phyloP scores from a whole-genome alignment of 306 rosid species.

The Sindora glabra region DNA sequence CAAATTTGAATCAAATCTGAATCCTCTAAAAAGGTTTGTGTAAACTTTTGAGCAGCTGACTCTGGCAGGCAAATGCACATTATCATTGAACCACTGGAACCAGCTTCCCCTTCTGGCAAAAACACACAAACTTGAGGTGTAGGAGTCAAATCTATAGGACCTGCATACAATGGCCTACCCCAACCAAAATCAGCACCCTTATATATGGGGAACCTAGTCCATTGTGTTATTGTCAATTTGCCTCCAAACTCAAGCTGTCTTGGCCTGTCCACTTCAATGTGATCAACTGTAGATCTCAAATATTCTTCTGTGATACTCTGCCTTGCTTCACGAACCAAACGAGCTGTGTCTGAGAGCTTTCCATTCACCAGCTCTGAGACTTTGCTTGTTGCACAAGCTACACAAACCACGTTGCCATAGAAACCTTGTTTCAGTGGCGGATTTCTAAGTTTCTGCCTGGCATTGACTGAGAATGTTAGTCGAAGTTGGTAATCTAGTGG shows the following conservation, averaged over 20 bases:
- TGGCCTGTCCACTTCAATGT: slow-evolving; percentile 55
- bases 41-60: slow-evolving; percentile 45
- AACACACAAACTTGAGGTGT: slow-evolving; percentile 91
- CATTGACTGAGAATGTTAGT: slow-evolving; percentile 73
- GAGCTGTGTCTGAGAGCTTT: slow-evolving; percentile 34
- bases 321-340: slow-evolving; percentile 56
- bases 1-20: slow-evolving; percentile 8
- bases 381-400: slow-evolving; percentile 55
- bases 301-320: slow-evolving; percentile 61
- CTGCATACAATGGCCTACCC: slow-evolving; percentile 82
- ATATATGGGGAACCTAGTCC: slow-evolving; percentile 84
- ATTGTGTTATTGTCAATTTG: slow-evolving; percentile 76
- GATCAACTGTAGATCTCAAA: slow-evolving; percentile 75
- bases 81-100: slow-evolving; percentile 44
- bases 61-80: slow-evolving; percentile 88
- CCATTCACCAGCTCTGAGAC: slow-evolving; percentile 50
- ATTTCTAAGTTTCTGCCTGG: slow-evolving; percentile 47
- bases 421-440: slow-evolving; percentile 64
- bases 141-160: slow-evolving; percentile 84
- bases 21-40: slow-evolving; percentile 28
- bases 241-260: slow-evolving; percentile 79
- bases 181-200: slow-evolving; percentile 81
- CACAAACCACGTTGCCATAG: slow-evolving; percentile 77
- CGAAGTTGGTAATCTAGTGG: slow-evolving; percentile 60
- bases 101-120: slow-evolving; percentile 59